Base-by-base conservation (phyloP, 2,329 filamentous ascomycete genomes). In the Colletotrichum trifolii region DNA sequence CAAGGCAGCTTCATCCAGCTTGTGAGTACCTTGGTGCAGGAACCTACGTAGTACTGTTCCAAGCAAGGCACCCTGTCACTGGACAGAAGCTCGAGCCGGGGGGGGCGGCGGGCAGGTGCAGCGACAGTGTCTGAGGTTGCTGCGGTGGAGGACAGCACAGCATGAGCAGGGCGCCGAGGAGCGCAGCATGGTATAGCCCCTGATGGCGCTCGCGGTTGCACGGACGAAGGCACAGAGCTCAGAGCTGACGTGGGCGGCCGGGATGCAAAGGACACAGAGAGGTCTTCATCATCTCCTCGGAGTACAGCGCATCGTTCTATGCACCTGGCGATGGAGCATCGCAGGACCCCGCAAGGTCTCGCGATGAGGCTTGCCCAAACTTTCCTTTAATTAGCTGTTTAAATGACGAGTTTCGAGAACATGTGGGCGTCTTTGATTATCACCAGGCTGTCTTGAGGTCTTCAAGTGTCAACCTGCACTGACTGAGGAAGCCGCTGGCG, bases 201-300 rank as follows among this genome's bases (percentile, higher is more conserved):
- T 34, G 49, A 48, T 43, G 36, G 36, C 17, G 38, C 36, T 54
- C 33, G 49, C 43, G 45, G 57, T 65, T 11, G 62, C 39, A 64
- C 61, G 45, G 56, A 60, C 36, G 13, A 38, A 49, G 35, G 60
- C 56, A 50, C 43, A 55, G 55, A 25, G 25, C 25, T 25, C 43
- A 43, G 33, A 40, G 48, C 13, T 49, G 61, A 50, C 45, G 61
- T 54, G 42, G 55, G 36, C 34, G 49, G 39, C n/a, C 43, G 34
- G 45, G 38, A 35, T 56, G 39, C 43, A 42, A 48, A 54, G 36
- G 11, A 25, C 43, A 49, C 25, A 46, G 11, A 34, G 25, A 25
- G 4, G 25, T 25, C 25, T 25, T 25, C 25, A 25, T 25, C 25
- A 25, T 25, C 25, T 25, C 25, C 25, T 25, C 25, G 25, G 25